A percentile compares a stretch with the other conserved stretches of the same genome.
Evolutionary conservation across 23 red algal species (phyloP).

Genomic region (Agarophyton chilense): DNA sequence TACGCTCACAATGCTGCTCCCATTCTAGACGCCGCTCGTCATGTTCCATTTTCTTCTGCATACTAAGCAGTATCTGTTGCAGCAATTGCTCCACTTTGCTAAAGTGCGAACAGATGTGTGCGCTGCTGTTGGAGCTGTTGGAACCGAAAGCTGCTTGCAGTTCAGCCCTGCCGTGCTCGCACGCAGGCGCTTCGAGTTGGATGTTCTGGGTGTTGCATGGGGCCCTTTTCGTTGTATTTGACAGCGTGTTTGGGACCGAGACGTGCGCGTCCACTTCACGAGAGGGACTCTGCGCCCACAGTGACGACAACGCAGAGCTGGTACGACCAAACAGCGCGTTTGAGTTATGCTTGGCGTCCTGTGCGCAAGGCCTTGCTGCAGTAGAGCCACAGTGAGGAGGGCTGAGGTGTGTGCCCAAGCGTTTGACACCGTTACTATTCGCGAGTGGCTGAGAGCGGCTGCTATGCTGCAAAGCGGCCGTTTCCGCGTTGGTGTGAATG

Average conservation of each 20-base stretch:
- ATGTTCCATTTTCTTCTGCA: slow-evolving; percentile 15
- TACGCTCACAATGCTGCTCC: slow-evolving; percentile 36
- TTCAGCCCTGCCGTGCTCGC: not conserved
- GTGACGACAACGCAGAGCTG: not conserved
- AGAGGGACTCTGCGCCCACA: not conserved
- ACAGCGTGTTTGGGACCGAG: not conserved
- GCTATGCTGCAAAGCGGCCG: not conserved
- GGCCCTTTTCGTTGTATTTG: not conserved
- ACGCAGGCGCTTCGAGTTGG: slow-evolving; percentile 13
- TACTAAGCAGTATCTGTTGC: slow-evolving; percentile 2
- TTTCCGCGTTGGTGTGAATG: not conserved
- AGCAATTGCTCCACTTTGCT: slow-evolving; percentile 5
- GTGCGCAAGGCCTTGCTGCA: not conserved
- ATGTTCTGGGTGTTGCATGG: not conserved
- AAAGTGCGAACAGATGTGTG: slow-evolving; percentile 3
- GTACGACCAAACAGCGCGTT: not conserved
- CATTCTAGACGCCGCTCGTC: slow-evolving; percentile 48
- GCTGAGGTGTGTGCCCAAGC: not conserved
- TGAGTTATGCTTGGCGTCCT: not conserved
- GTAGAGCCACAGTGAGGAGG: not conserved
- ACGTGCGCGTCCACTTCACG: not conserved
- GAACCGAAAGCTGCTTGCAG: not conserved
- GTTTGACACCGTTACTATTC: not conserved
- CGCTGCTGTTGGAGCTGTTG: not conserved
- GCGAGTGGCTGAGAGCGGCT: not conserved